Percentiles rank a stretch among this genome's conserved stretches.
phyloP scores from a whole-genome alignment of 345 rosid genomes.

The Raphanus raphanistrum region DNA sequence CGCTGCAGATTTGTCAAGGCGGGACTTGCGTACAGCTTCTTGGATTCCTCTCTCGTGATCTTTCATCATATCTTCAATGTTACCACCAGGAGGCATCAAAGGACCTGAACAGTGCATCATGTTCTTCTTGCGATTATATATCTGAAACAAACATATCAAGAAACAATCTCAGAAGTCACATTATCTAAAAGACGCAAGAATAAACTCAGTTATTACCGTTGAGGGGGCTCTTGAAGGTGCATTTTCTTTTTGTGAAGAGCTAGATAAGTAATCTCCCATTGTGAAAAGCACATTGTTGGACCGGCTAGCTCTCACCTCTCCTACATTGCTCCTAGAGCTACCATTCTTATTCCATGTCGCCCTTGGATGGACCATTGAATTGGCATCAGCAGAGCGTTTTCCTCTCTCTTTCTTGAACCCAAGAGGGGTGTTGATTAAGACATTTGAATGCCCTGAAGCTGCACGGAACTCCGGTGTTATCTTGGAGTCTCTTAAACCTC shows the following conservation, averaged over 20 bases:
- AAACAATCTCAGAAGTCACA: not conserved
- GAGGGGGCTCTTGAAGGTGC: constrained; percentile 30
- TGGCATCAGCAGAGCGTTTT: constrained; percentile 41
- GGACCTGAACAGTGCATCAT: constrained; percentile 90
- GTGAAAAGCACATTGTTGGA: constrained; percentile 36
- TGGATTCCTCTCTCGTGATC: constrained; percentile 95
- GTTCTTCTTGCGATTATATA: constrained; percentile 57
- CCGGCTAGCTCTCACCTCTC: constrained; percentile 39
- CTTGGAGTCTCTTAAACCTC: constrained; percentile 55
- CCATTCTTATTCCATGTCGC: constrained; percentile 36
- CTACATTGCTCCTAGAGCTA: constrained; percentile 37
- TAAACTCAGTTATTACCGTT: constrained; percentile 48
- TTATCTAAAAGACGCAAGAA: not conserved
- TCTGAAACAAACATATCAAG: constrained; percentile 47
- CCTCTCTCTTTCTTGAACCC: constrained; percentile 45
- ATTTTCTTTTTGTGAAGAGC: constrained; percentile 37
- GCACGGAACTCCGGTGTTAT: constrained; percentile 63
- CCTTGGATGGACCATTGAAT: constrained; percentile 57
- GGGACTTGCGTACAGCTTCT: constrained; percentile 82
- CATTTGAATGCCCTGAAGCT: constrained; percentile 49
- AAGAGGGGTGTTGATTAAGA: constrained; percentile 43
- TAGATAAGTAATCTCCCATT: constrained; percentile 38
- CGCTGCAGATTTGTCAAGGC: constrained; percentile 57
- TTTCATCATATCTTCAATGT: constrained; percentile 77
- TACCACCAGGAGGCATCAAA: constrained; percentile 84